phyloP scores from a whole-genome alignment of 129 eudicot species.

The Saposhnikovia divaricata region DNA sequence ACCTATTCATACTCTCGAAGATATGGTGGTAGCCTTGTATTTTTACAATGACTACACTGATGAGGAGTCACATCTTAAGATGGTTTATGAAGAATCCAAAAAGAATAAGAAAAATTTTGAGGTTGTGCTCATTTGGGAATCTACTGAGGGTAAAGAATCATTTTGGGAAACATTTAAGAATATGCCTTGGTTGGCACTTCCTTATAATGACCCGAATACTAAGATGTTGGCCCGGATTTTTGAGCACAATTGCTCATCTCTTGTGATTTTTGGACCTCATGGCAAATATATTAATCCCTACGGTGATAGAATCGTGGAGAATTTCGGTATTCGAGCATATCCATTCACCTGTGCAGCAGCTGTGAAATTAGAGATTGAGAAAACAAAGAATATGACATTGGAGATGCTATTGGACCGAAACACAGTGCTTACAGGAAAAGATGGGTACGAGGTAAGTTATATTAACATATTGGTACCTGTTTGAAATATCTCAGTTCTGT shows the following conservation, averaged over 20 bases:
- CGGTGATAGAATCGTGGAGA: neutral
- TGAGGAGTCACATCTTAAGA: neutral
- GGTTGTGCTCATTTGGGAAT: neutral
- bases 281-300: neutral
- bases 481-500: too few species aligned
- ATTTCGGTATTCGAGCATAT: neutral
- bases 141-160: neutral
- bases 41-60: accelerated
- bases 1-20: neutral
- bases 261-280: neutral
- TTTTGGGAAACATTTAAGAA: neutral
- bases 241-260: neutral
- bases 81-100: too few species aligned
- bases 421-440: neutral
- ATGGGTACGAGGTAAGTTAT: neutral
- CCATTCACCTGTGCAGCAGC: neutral
- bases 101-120: neutral
- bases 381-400: neutral
- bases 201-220: neutral
- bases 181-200: neutral
- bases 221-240: neutral
- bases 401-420: neutral
- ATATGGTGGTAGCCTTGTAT: neutral
- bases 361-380: neutral
- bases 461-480: neutral